Conservation (phyloP, 148 eudicot species). For the Persicaria maculosa region DNA sequence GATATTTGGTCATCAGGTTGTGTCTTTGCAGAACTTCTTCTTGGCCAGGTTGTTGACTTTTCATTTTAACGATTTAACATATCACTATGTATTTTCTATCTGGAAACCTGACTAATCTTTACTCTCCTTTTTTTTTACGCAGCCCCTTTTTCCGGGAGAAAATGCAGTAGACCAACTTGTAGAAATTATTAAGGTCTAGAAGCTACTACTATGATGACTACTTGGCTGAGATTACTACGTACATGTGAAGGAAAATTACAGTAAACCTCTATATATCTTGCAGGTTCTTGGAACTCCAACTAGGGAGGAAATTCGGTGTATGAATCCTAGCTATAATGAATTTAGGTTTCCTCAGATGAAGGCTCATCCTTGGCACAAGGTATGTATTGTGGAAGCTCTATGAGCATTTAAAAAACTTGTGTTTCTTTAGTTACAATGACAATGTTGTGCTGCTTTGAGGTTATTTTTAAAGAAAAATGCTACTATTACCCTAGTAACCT, state of each 20-base stretch:
- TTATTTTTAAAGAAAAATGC: background rate
- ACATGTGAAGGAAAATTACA: background rate
- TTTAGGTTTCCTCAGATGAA: conserved; percentile 44
- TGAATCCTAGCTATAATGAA: conserved; percentile 43
- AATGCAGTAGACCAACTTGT: conserved; percentile 43
- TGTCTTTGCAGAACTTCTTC: conserved; percentile 80
- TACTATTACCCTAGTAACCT: background rate
- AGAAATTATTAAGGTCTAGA: conserved; percentile 34
- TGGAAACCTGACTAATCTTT: background rate
- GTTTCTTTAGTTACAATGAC: no score
- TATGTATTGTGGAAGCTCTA: conserved; percentile 6
- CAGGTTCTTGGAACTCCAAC: conserved; percentile 53
- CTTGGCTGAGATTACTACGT: background rate
- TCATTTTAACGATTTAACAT: background rate
- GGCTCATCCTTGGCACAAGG: conserved; percentile 53
- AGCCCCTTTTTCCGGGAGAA: conserved; percentile 43
- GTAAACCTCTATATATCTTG: conserved; percentile 3
- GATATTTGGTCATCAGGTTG: conserved; percentile 93
- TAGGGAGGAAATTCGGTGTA: conserved; percentile 42
- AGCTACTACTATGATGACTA: background rate
- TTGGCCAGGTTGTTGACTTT: conserved; percentile 51
- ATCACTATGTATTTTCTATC: background rate
- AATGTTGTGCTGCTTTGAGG: background rate
- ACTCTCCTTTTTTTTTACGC: background rate
- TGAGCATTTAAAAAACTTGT: background rate